A percentile compares a stretch with the other conserved stretches of the same genome.
phyloP scores from a whole-genome alignment of 2,329 filamentous ascomycete species.

The Neonectria faginata region DNA sequence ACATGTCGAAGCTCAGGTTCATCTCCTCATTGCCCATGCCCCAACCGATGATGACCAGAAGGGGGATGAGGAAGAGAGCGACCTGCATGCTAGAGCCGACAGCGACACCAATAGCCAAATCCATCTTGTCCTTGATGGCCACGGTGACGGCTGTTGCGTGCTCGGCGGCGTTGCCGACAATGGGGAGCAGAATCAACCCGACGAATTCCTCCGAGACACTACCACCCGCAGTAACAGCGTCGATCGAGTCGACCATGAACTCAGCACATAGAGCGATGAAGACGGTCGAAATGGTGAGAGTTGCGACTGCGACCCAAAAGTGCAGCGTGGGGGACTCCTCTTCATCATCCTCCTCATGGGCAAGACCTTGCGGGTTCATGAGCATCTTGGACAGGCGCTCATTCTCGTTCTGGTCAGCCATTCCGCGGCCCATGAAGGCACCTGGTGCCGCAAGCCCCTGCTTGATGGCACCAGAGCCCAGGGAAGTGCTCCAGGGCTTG shows the following conservation, averaged over 20 bases:
- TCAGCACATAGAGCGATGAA: constrained; percentile 86
- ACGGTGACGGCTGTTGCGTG: constrained; percentile 85
- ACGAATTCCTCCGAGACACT: constrained; percentile 79
- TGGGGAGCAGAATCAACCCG: constrained; percentile 82
- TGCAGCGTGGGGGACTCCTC: constrained; percentile 79
- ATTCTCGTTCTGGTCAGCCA: constrained; percentile 52
- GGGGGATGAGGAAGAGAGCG: constrained; percentile 80
- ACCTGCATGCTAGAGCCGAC: constrained; percentile 86
- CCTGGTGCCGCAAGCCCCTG: constrained; percentile 56
- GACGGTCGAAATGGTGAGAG: constrained; percentile 78
- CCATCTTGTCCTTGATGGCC: constrained; percentile 87
- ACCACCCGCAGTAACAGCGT: constrained; percentile 70
- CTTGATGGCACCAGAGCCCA: constrained; percentile 50
- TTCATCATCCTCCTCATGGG: constrained; percentile 70
- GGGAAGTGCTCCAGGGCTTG: constrained; percentile 57
- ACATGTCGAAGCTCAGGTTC: constrained; percentile 87
- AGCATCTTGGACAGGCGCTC: constrained; percentile 60
- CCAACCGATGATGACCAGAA: constrained; percentile 84
- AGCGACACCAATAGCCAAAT: constrained; percentile 82
- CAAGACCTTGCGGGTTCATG: constrained; percentile 52
- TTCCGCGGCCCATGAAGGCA: constrained; percentile 52
- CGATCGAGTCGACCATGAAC: constrained; percentile 80
- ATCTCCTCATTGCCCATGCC: constrained; percentile 77
- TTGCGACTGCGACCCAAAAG: constrained; percentile 76
- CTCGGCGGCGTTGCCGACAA: constrained; percentile 86